phyloP scores from a whole-genome alignment of 148 eudicot species.

The Nyssa sinensis region DNA sequence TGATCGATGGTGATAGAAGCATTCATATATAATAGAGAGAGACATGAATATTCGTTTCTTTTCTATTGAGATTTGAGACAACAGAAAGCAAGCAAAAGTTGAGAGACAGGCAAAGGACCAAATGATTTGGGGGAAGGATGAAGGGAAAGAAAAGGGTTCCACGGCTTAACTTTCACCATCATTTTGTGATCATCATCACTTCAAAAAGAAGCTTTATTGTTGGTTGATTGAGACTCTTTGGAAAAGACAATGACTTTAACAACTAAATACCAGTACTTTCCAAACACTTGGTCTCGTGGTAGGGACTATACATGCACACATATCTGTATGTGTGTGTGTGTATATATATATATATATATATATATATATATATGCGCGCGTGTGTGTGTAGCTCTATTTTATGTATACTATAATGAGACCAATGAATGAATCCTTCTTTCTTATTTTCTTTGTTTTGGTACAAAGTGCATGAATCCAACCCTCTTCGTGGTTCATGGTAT shows the following conservation, averaged over 20 bases:
- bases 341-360: no score
- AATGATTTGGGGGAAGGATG: slow-evolving; percentile 22
- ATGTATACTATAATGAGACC: no score
- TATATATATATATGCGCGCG: no score
- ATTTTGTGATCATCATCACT: slow-evolving; percentile 20
- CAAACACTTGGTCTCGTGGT: not conserved
- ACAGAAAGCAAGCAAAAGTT: slow-evolving; percentile 13
- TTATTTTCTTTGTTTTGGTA: no score
- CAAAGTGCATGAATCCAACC: no score
- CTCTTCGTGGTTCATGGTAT: no score
- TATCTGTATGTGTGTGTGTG: no score
- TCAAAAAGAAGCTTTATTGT: slow-evolving; percentile 25
- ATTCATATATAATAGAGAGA: not conserved
- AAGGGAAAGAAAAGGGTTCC: slow-evolving; percentile 17
- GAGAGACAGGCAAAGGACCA: slow-evolving; percentile 16
- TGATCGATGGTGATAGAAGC: not conserved
- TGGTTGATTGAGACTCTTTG: slow-evolving; percentile 11
- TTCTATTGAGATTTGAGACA: slow-evolving; percentile 1
- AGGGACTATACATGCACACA: no score
- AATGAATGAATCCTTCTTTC: no score
- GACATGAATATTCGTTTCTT: not conserved
- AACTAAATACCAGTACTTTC: not conserved
- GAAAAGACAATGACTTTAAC: slow-evolving; percentile 1
- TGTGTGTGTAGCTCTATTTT: no score
- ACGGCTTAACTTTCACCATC: slow-evolving; percentile 16